Conservation (phyloP, 2,329 filamentous ascomycete species). For the Pseudocercospora crystallina region DNA sequence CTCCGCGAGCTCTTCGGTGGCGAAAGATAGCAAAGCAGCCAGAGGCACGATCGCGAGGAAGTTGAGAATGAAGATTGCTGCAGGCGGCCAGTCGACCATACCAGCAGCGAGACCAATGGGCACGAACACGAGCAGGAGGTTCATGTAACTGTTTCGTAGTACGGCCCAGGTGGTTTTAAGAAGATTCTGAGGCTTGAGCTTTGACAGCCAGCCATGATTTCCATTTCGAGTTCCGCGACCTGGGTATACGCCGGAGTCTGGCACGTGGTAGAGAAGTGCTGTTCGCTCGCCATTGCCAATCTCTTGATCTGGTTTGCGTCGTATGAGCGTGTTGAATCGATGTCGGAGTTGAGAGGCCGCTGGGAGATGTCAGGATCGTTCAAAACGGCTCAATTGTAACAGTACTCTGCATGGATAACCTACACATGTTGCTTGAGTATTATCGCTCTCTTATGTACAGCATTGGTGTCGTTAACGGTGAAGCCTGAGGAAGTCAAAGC, state of each 20-base stretch:
- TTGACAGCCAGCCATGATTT: constrained; percentile 3
- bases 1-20: constrained; percentile 72
- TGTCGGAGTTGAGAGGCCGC: constrained; percentile 16
- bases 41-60: constrained; percentile 78
- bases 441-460: too few relatives aligned
- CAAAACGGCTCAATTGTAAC: too few relatives aligned
- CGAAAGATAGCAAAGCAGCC: constrained; percentile 71
- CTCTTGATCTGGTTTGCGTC: constrained; percentile 5
- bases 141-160: constrained; percentile 57
- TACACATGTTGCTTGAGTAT: too few relatives aligned
- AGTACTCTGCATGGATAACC: too few relatives aligned
- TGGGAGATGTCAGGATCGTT: neutral
- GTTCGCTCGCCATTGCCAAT: constrained; percentile 13
- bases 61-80: constrained; percentile 71
- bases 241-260: constrained; percentile 6
- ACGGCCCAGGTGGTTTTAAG: constrained; percentile 13
- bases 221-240: neutral
- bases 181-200: constrained; percentile 6
- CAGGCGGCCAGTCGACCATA: constrained; percentile 60
- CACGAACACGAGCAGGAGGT: constrained; percentile 70
- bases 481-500: too few relatives aligned
- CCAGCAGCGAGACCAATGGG: constrained; percentile 71
- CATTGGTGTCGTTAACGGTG: too few relatives aligned
- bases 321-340: constrained; percentile 11
- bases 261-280: constrained; percentile 10